These are phyloP conservation scores for Krasilnikovozyma curviuscula DNA, from an alignment of 768 basidiomycete genomes.

Conservation along the genomic window DNA sequence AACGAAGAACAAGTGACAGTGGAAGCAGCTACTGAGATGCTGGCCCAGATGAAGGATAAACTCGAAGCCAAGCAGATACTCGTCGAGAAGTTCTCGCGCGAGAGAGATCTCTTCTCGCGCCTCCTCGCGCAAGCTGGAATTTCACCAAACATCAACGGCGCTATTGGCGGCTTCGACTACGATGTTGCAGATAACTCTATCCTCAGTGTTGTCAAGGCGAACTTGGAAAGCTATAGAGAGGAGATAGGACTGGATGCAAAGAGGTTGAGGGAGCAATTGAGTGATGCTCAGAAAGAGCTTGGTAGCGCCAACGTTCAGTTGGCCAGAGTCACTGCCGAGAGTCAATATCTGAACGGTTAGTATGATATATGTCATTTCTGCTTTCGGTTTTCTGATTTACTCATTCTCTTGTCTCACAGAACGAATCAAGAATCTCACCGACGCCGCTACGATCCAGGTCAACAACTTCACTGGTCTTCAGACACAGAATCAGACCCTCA, in stretches of 20 bases:
- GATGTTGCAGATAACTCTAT: not conserved
- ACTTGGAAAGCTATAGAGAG: conserved; percentile 58
- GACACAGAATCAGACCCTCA: conserved; percentile 51
- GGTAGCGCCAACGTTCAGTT: conserved; percentile 45
- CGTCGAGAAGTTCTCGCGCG: conserved; percentile 64
- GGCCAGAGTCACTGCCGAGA: conserved; percentile 66
- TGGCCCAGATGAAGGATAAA: conserved; percentile 55
- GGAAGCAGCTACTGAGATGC: conserved; percentile 69
- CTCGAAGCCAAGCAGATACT: conserved; percentile 59
- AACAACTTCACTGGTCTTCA: conserved; percentile 47
- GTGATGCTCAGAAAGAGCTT: conserved; percentile 44
- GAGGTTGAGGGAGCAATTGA: conserved; percentile 50
- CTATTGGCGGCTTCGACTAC: not conserved
- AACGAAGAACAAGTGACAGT: conserved; percentile 50
- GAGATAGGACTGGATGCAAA: conserved; percentile 66
- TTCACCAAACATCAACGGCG: not conserved
- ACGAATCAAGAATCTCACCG: conserved; percentile 32
- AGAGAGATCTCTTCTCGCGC: conserved; percentile 62
- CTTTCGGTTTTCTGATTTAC: not conserved
- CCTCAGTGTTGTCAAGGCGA: conserved; percentile 29
- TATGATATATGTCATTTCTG: conserved; percentile 1
- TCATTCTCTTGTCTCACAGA: conserved; percentile 14
- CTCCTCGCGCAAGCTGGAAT: conserved; percentile 42
- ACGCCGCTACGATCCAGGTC: conserved; percentile 42
- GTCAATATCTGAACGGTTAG: conserved; percentile 57